phyloP scores from a whole-genome alignment of 108 stramenopile genomes.

The Skeletonema grethae region DNA sequence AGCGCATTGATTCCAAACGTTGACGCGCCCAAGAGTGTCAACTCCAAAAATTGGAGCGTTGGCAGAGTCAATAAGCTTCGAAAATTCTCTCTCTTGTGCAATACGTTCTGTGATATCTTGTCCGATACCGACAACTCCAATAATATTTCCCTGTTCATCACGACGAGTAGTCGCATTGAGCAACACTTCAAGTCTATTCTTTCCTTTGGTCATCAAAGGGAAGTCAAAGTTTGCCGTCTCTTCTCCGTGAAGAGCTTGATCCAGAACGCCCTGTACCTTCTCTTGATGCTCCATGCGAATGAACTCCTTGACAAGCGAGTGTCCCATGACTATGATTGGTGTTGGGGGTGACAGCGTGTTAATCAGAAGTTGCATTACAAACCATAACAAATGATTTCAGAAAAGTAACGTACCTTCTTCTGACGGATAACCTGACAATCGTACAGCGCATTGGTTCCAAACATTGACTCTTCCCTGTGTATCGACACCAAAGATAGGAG shows the following conservation, averaged over 20 bases:
- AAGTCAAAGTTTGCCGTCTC: constrained; percentile 56
- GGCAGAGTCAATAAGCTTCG: constrained; percentile 76
- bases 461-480: constrained; percentile 39
- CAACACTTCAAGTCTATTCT: constrained; percentile 39
- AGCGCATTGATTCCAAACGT: constrained; percentile 64
- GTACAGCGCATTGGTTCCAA: constrained; percentile 43
- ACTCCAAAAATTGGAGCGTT: constrained; percentile 88
- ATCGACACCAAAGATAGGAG: constrained; percentile 56
- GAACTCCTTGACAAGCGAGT: constrained; percentile 42
- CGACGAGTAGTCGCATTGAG: constrained; percentile 72
- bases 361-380: no score
- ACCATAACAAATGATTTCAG: not conserved
- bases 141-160: constrained; percentile 60
- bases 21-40: constrained; percentile 70
- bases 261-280: constrained; percentile 50
- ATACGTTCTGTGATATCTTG: constrained; percentile 80
- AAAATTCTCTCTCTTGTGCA: constrained; percentile 57
- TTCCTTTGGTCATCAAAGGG: constrained; percentile 40
- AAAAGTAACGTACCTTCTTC: constrained; percentile 19
- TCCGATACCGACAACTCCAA: constrained; percentile 62
- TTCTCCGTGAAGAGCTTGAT: constrained; percentile 46
- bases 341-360: not conserved
- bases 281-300: constrained; percentile 43
- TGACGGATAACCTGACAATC: constrained; percentile 28
- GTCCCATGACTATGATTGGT: constrained; percentile 31